These are phyloP conservation scores for Fusarium ambrosium DNA, from an alignment of 2,329 filamentous ascomycete species.

Conservation along the genomic window DNA sequence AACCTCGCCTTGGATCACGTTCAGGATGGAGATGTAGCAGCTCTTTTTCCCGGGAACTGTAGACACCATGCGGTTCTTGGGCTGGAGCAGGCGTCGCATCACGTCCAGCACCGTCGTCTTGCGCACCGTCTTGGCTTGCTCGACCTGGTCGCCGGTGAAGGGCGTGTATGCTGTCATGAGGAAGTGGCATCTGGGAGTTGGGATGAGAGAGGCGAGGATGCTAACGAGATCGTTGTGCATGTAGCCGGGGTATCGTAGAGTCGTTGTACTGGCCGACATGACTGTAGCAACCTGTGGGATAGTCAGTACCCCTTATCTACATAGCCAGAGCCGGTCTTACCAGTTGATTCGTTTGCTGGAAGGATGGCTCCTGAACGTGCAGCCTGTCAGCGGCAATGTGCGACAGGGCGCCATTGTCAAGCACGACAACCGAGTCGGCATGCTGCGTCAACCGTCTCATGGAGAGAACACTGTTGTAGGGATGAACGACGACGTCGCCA, in stretches of 20 bases:
- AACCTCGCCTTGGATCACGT: conserved; percentile 98
- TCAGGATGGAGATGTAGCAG: conserved; percentile 98
- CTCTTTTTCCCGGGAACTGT: conserved; percentile 96
- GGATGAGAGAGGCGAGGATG: conserved; percentile 95
- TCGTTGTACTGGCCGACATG: conserved; percentile 98
- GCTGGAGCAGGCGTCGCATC: conserved; percentile 94
- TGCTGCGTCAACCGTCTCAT: conserved; percentile 95
- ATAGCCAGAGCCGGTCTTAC: conserved; percentile 58
- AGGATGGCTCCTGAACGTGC: conserved; percentile 95
- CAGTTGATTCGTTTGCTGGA: conserved; percentile 97
- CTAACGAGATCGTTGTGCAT: conserved; percentile 99
- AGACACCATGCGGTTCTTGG: conserved; percentile 99
- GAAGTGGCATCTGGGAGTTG: conserved; percentile 97
- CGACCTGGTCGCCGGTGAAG: conserved; percentile 95
- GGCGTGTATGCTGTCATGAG: conserved; percentile 98
- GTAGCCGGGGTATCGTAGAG: conserved; percentile 95
- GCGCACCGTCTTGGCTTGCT: conserved; percentile 96
- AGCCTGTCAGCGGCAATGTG: conserved; percentile 94
- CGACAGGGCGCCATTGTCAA: conserved; percentile 94
- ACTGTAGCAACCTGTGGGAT: conserved; percentile 83
- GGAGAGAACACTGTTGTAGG: conserved; percentile 95
- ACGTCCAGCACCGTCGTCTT: conserved; percentile 99
- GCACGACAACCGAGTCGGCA: conserved; percentile 95
- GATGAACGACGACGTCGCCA: conserved; percentile 94
- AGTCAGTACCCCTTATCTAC: conserved; percentile 16